Evolutionary conservation across 1,284 basidiomycete species (phyloP), one percentile per base, ranked within the genome.

Genomic region (Baeospora myosura): DNA sequence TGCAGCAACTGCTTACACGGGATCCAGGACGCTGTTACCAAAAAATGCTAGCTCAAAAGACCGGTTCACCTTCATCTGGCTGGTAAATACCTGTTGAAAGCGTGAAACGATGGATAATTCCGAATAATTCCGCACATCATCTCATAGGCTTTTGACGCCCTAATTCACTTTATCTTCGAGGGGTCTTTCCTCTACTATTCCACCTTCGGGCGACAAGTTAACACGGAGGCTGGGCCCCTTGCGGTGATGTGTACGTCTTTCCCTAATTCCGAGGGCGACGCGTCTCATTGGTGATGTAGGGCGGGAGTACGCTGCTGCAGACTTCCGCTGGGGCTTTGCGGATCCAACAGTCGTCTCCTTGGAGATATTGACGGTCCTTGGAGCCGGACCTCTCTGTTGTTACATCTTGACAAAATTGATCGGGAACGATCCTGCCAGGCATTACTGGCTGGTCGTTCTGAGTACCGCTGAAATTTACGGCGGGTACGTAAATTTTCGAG

Each of bases 261-360:
- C 30, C 41, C 43, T 36, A 29, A 10, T 34, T 29, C 12, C 30
- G n/a, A n/a, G n/a, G n/a, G n/a, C 37, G 18, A 24, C 21, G 7
- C n/a, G 6, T 40, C 24, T 48, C n/a, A n/a, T n/a, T n/a, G n/a
- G n/a, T n/a, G n/a, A n/a, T n/a, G n/a, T 45, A 71, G 69, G 69
- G 67, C 64, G 59, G 43, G 68, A 69, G 56, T 90, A 90, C 52
- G 76, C 81, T n/a, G 68, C 69, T 5, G 88, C 87, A 7, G 88
- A 91, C 54, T 72, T 74, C 44, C 76, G 87, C 35, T 91, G 88
- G 88, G 88, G 84, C 11, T 58, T 71, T 22, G 69, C 86, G 0
- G 87, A 91, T 51, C 74, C 84, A 1, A 85, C 81, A 0, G 72
- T 90, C 35, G 85, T 91, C 31, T 81, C 85, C 4, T 74, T 91